A percentile compares a stretch with the other conserved stretches of the same genome.
Evolutionary conservation across 192 early-diverging fungal species (phyloP).

Genomic region (Polychytrium aggregatum): DNA sequence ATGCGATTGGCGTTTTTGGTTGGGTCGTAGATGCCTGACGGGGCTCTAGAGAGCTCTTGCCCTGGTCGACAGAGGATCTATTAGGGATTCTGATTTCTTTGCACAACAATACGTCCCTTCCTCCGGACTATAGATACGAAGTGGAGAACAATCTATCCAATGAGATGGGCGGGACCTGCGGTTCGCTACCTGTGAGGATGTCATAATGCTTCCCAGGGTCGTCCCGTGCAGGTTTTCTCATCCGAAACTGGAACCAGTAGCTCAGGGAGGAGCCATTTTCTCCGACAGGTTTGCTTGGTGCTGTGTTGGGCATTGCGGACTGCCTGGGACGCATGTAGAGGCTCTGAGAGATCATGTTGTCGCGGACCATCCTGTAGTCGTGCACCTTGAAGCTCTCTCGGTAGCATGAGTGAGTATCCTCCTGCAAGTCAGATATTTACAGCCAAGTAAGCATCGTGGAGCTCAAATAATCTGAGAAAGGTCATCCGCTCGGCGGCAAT

Average conservation of each 20-base stretch:
- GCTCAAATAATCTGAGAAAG: conserved; percentile 8
- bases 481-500: conserved; percentile 2
- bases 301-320: not conserved
- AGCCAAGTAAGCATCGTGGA: no score
- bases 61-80: not conserved
- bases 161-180: not conserved
- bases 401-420: no score
- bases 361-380: conserved; percentile 15
- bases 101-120: not conserved
- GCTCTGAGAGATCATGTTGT: not conserved
- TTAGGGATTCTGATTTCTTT: not conserved
- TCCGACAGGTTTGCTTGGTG: not conserved
- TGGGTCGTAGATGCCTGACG: conserved; percentile 1
- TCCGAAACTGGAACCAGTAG: conserved; percentile 23
- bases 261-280: conserved; percentile 4
- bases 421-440: no score
- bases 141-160: conserved; percentile 1
- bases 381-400: conserved; percentile 23
- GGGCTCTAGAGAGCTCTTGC: not conserved
- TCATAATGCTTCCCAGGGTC: conserved; percentile 23
- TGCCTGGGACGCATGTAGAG: not conserved
- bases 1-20: conserved; percentile 15
- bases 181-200: conserved; percentile 22
- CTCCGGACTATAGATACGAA: not conserved
- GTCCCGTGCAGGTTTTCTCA: conserved; percentile 18